Evolutionary conservation across 768 basidiomycete species (phyloP).

Genomic region (Termitomyces sp.): DNA sequence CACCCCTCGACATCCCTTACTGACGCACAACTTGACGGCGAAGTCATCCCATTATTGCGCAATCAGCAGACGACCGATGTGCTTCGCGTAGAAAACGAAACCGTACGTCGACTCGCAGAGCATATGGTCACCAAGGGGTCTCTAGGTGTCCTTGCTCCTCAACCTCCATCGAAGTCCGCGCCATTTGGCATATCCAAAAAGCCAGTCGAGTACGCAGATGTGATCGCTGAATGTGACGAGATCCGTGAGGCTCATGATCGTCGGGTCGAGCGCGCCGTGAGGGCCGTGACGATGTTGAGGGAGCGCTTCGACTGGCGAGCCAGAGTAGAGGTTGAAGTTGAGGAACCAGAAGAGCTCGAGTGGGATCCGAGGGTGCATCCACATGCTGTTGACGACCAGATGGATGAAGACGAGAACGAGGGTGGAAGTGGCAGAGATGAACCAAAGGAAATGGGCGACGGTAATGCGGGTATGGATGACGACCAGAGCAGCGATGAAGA

Average conservation of each 20-base stretch:
- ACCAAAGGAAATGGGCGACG: conserved; percentile 23
- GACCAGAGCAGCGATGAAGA: conserved; percentile 20
- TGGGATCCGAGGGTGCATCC: conserved; percentile 53
- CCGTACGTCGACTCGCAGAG: conserved; percentile 65
- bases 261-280: conserved; percentile 72
- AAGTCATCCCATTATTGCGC: conserved; percentile 69
- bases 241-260: conserved; percentile 70
- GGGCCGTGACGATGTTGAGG: conserved; percentile 71
- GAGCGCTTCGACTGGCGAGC: conserved; percentile 84
- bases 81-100: conserved; percentile 63
- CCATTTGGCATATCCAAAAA: conserved; percentile 24
- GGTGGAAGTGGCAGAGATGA: conserved; percentile 22
- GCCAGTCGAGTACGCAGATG: conserved; percentile 54
- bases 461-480: conserved; percentile 19
- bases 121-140: conserved; percentile 62
- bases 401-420: conserved; percentile 16
- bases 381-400: conserved; percentile 1
- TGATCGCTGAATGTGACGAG: conserved; percentile 60
- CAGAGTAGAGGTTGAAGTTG: conserved; percentile 74
- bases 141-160: conserved; percentile 38
- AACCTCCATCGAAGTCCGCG: conserved; percentile 20
- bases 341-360: conserved; percentile 74
- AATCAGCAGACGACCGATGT: conserved; percentile 82
- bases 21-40: conserved; percentile 68
- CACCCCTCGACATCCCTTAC: conserved; percentile 58